These are phyloP conservation scores for Penicillium salamii DNA, from an alignment of 495 filamentous ascomycete genomes.

Conservation along the genomic window DNA sequence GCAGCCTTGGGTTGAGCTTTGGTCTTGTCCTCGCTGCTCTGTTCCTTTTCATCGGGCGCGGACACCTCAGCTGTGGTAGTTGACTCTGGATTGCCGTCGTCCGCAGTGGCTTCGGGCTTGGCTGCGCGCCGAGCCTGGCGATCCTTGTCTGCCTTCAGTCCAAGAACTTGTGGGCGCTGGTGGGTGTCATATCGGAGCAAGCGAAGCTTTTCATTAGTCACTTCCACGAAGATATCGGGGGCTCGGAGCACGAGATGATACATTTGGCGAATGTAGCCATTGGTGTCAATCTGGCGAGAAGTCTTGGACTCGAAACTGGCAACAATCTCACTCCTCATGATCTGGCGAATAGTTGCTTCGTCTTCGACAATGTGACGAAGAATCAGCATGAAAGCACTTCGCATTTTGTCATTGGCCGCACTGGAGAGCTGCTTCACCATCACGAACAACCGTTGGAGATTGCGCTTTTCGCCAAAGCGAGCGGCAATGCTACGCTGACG, in stretches of 20 bases:
- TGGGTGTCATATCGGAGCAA: conserved; percentile 58
- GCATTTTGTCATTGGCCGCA: conserved; percentile 68
- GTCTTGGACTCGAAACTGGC: conserved; percentile 65
- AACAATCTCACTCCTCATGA: conserved; percentile 90
- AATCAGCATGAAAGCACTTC: conserved; percentile 79
- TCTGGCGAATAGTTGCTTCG: conserved; percentile 80
- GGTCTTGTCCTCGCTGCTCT: conserved; percentile 55
- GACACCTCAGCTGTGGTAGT: conserved; percentile 27
- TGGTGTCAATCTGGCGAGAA: conserved; percentile 62
- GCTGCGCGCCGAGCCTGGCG: conserved; percentile 26
- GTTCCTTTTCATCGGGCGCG: conserved; percentile 49
- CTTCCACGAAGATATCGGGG: conserved; percentile 84
- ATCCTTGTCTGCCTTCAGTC: conserved; percentile 51
- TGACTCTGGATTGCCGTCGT: conserved; percentile 32
- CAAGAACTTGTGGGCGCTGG: conserved; percentile 58
- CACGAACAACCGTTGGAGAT: conserved; percentile 84
- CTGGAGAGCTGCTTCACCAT: conserved; percentile 91
- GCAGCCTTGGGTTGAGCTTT: conserved; percentile 61
- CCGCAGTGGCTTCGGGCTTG: conserved; percentile 22
- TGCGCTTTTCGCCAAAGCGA: conserved; percentile 78
- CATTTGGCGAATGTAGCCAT: conserved; percentile 69
- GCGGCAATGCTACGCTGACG: conserved; percentile 71
- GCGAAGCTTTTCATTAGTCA: conserved; percentile 83
- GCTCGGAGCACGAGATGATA: conserved; percentile 80
- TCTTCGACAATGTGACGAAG: conserved; percentile 94